Evolutionary conservation across 2,329 filamentous ascomycete species (phyloP).

Genomic region (Ophiognomonia clavigignenti-juglandacearum): DNA sequence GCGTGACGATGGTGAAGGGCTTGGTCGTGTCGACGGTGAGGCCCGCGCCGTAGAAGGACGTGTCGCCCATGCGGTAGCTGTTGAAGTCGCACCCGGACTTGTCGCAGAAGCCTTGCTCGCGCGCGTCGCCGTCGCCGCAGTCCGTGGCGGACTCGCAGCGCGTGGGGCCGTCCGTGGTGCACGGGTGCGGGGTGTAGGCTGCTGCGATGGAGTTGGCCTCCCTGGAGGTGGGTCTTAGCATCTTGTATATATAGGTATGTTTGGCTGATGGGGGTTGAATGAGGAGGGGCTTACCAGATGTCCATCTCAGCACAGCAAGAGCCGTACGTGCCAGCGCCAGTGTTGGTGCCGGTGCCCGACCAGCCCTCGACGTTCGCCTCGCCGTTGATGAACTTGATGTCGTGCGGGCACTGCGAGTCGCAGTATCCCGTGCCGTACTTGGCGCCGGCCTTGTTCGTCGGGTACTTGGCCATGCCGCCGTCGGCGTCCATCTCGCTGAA

Average conservation of each 20-base stretch:
- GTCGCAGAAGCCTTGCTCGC: slow-evolving; percentile 53
- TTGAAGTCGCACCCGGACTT: slow-evolving; percentile 60
- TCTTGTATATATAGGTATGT: neutral
- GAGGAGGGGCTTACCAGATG: slow-evolving; percentile 37
- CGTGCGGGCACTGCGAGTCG: slow-evolving; percentile 42
- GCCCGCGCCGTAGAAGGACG: slow-evolving; percentile 50
- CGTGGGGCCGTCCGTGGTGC: slow-evolving; percentile 38
- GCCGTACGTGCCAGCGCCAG: slow-evolving; percentile 45
- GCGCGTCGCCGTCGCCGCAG: slow-evolving; percentile 36
- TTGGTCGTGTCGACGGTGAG: slow-evolving; percentile 47
- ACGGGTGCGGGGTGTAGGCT: slow-evolving; percentile 55
- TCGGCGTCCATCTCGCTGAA: slow-evolving; percentile 51
- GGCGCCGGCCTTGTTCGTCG: slow-evolving; percentile 42
- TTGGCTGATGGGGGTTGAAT: neutral
- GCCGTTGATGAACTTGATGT: slow-evolving; percentile 18
- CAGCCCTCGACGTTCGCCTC: slow-evolving; percentile 44
- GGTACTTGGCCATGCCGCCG: slow-evolving; percentile 43
- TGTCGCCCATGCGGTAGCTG: slow-evolving; percentile 52
- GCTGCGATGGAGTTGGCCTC: slow-evolving; percentile 56
- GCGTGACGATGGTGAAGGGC: slow-evolving; percentile 54
- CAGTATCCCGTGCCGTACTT: slow-evolving; percentile 56
- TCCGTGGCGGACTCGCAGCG: slow-evolving; percentile 39
- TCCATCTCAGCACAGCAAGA: slow-evolving; percentile 58
- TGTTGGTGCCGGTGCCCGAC: slow-evolving; percentile 42
- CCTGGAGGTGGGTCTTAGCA: neutral